Evolutionary conservation across 2,329 filamentous ascomycete genomes (phyloP).

Genomic region (Pseudocercospora crystallina): DNA sequence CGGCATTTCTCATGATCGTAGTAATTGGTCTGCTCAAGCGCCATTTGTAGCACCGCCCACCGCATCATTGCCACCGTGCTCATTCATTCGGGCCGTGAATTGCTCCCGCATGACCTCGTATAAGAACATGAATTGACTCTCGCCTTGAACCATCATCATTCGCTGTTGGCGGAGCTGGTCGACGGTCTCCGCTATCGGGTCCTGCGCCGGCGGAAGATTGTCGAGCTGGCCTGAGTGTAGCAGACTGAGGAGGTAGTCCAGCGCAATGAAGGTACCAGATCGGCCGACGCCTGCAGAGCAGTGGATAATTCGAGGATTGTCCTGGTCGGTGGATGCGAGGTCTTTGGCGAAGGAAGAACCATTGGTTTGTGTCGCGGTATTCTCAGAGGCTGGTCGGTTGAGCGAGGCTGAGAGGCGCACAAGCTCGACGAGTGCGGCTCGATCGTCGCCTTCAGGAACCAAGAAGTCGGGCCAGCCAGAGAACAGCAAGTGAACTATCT

Average conservation of each 20-base stretch:
- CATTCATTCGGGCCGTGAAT: slow-evolving; percentile 36
- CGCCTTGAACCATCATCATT: slow-evolving; percentile 92
- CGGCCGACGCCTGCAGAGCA: slow-evolving; percentile 88
- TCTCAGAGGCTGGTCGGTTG: slow-evolving; percentile 40
- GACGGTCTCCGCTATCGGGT: slow-evolving; percentile 77
- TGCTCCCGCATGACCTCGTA: slow-evolving; percentile 79
- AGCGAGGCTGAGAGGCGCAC: slow-evolving; percentile 65
- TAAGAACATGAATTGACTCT: slow-evolving; percentile 80
- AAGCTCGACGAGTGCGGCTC: slow-evolving; percentile 66
- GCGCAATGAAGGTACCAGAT: slow-evolving; percentile 90
- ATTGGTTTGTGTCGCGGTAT: slow-evolving; percentile 16
- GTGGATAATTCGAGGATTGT: slow-evolving; percentile 70
- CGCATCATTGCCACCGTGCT: slow-evolving; percentile 5
- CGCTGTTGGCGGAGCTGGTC: slow-evolving; percentile 80
- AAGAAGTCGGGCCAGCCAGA: slow-evolving; percentile 88
- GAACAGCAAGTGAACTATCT: slow-evolving; percentile 83
- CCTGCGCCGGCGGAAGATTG: slow-evolving; percentile 47
- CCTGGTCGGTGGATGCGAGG: slow-evolving; percentile 27
- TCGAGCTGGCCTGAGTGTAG: slow-evolving; percentile 71
- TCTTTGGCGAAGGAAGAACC: slow-evolving; percentile 29
- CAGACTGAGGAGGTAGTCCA: slow-evolving; percentile 88
- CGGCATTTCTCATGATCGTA: too few species aligned
- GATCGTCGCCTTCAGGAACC: slow-evolving; percentile 69
- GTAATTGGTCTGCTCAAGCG: too few species aligned
- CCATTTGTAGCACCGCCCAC: slow-evolving; percentile 4